These are phyloP conservation scores for Trametes punicea DNA, from an alignment of 768 basidiomycete species.

Conservation along the genomic window DNA sequence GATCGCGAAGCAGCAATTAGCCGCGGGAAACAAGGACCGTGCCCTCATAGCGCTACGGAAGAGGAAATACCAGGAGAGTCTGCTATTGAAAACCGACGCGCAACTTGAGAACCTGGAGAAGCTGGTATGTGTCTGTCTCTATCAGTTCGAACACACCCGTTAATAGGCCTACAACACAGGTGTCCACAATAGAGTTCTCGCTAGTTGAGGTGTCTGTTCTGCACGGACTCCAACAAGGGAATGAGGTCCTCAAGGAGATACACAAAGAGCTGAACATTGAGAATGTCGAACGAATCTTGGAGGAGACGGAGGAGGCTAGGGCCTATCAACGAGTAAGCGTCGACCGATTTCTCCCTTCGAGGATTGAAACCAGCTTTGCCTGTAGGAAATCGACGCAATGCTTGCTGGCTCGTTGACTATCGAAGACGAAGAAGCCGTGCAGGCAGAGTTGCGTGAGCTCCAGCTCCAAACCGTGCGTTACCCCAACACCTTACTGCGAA, in stretches of 20 bases:
- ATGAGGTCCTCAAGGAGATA: slow-evolving; percentile 88
- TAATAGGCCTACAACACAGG: slow-evolving; percentile 44
- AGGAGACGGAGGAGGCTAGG: slow-evolving; percentile 88
- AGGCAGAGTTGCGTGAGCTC: slow-evolving; percentile 71
- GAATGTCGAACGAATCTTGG: slow-evolving; percentile 89
- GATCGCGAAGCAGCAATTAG: slow-evolving; percentile 82
- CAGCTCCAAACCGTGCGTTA: slow-evolving; percentile 58
- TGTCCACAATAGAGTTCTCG: slow-evolving; percentile 95
- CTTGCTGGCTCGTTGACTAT: slow-evolving; percentile 75
- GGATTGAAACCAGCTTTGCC: background rate
- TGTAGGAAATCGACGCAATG: slow-evolving; percentile 88
- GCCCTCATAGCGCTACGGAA: slow-evolving; percentile 85
- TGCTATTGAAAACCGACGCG: slow-evolving; percentile 83
- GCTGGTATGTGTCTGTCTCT: slow-evolving; percentile 51
- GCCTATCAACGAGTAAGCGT: slow-evolving; percentile 79
- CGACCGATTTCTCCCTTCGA: background rate
- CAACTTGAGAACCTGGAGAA: slow-evolving; percentile 89
- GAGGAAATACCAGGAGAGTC: slow-evolving; percentile 89
- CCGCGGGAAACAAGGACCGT: slow-evolving; percentile 78
- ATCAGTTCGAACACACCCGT: background rate
- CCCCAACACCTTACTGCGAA: background rate
- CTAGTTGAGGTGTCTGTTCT: slow-evolving; percentile 89
- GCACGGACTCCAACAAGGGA: slow-evolving; percentile 91
- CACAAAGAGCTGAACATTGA: slow-evolving; percentile 93
- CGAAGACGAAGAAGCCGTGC: slow-evolving; percentile 94